phyloP scores from a whole-genome alignment of 2,329 filamentous ascomycete species.

The Xylaria sp. region DNA sequence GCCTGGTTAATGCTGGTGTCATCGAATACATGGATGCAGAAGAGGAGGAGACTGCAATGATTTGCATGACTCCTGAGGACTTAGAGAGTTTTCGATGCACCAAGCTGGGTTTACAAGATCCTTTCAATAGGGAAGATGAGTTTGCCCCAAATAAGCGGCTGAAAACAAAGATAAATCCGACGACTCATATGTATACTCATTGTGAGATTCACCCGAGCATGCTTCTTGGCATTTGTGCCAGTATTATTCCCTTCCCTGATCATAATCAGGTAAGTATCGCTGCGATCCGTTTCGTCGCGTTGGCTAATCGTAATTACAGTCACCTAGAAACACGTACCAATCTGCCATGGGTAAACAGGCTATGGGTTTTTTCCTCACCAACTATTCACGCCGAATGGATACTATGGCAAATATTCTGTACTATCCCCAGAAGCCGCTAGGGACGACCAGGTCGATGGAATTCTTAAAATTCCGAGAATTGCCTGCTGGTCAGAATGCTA shows the following conservation, averaged over 20 bases:
- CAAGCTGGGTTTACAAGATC: slow-evolving; percentile 64
- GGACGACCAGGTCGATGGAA: slow-evolving; percentile 97
- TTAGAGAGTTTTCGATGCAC: slow-evolving; percentile 80
- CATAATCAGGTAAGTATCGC: slow-evolving; percentile 80
- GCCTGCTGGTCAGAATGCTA: slow-evolving; percentile 96
- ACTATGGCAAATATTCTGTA: slow-evolving; percentile 99
- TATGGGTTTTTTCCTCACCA: slow-evolving; percentile 98
- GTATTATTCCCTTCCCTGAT: slow-evolving; percentile 99
- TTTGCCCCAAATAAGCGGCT: slow-evolving; percentile 81
- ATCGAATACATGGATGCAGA: slow-evolving; percentile 98
- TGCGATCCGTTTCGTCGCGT: background rate
- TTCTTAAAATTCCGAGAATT: slow-evolving; percentile 98
- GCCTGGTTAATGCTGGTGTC: slow-evolving; percentile 83
- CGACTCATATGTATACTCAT: slow-evolving; percentile 93
- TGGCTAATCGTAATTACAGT: slow-evolving; percentile 64
- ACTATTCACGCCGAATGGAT: slow-evolving; percentile 97
- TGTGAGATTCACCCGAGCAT: slow-evolving; percentile 99
- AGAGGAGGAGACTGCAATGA: slow-evolving; percentile 99
- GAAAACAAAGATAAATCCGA: slow-evolving; percentile 87
- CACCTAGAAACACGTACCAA: slow-evolving; percentile 98
- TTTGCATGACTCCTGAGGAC: slow-evolving; percentile 98
- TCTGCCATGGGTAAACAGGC: slow-evolving; percentile 99
- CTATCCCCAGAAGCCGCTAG: slow-evolving; percentile 97
- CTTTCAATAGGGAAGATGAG: slow-evolving; percentile 62
- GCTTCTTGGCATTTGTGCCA: slow-evolving; percentile 98